Base-by-base conservation (phyloP, 108 stramenopile species). In the Nitzschia sp. region DNA sequence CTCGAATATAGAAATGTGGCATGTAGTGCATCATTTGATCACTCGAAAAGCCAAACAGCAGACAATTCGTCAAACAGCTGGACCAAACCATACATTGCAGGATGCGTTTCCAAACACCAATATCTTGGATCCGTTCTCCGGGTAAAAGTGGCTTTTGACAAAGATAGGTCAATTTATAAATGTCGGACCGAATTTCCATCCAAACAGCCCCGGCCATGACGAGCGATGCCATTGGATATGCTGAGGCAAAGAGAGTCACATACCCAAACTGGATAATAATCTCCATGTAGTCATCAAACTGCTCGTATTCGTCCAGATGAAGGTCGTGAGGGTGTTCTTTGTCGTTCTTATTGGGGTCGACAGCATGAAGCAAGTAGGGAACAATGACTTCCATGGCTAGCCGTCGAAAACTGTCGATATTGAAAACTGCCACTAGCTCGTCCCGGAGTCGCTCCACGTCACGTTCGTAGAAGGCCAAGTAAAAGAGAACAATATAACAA, bases 261-360 rank as follows among this genome's bases (percentile, higher is more conserved):
- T 95, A 95, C 27, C 91, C 91, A 59, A 92, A 84, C 53, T 95
- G 83, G 47, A 95, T 92, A 28, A 92, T 35, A 64, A 92, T 90
- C 61, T 95, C 93, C 68, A 94, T 84, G 67, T 86, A 91, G 61
- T 92, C 90, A 85, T 94, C 93, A 74, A 92, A 94, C 21, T 70
- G 71, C 57, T 93, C 91, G 59, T 90, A 90, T 26, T 82, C 85
- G 33, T 82, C 83, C 56, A 84, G 48, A 25, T 47, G 47, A 26
- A 30, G 24, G 23, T 56, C 38, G 19, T 57, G 46, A 24, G 62
- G 61, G 61, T 55, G 60, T 1, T 58, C 55, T 15, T 59, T 31
- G 25, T 24, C 35, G 55, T 66, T 53, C 13, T 36, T 19, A 29
- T 29, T 29, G 1, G 35, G 34, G 28, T 47, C 27, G 4, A 8